Evolutionary conservation across 441 rosid genomes (phyloP).

Genomic region (Croton setiger): DNA sequence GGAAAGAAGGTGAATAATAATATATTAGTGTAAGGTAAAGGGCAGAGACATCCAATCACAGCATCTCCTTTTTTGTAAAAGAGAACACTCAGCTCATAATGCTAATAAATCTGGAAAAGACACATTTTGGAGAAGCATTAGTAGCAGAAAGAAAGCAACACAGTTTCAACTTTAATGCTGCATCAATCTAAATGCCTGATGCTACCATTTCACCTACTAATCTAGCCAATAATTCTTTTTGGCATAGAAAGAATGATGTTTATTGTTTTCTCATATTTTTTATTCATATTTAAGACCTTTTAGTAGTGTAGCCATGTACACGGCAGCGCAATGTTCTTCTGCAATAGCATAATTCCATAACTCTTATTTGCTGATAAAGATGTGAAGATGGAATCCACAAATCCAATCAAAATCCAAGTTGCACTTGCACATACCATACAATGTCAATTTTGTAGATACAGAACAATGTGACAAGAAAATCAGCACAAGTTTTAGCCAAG

Average conservation of each 20-base stretch:
- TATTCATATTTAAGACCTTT: too few species aligned
- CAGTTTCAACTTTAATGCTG: slow-evolving; percentile 5
- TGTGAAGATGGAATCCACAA: background rate
- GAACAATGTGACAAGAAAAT: background rate
- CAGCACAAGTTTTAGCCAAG: background rate
- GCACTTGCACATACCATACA: too few species aligned
- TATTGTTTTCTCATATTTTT: too few species aligned
- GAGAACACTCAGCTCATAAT: background rate
- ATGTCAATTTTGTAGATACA: too few species aligned
- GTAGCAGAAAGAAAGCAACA: background rate
- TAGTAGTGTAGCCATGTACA: too few species aligned
- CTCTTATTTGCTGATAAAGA: background rate
- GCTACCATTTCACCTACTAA: too few species aligned
- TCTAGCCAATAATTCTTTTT: too few species aligned
- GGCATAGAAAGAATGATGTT: too few species aligned
- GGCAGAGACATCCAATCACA: background rate
- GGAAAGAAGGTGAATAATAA: background rate
- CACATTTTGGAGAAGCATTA: background rate
- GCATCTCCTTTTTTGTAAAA: slow-evolving; percentile 3
- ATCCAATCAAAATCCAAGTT: slow-evolving; percentile 1
- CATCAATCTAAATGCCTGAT: background rate
- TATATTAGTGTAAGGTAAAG: slow-evolving; percentile 4
- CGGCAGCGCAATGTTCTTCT: background rate
- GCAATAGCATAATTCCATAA: background rate
- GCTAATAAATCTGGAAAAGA: slow-evolving; percentile 1